Conservation (phyloP, 2,329 filamentous ascomycete species). For the Aspergillus sp. region DNA sequence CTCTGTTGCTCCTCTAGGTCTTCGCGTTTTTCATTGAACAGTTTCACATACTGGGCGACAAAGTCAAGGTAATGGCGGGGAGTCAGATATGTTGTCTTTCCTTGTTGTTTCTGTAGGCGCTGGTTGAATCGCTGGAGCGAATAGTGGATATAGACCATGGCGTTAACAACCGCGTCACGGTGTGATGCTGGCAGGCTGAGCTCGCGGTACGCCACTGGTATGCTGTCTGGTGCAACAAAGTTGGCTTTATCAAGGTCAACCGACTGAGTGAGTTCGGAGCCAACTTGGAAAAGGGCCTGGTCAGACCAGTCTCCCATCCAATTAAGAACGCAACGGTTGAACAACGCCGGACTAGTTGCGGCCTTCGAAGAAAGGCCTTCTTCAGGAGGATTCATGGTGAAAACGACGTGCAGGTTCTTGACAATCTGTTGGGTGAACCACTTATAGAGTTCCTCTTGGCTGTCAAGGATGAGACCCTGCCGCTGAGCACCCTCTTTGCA, state of each 20-base stretch:
- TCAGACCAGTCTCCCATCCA: slow-evolving; percentile 99
- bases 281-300: slow-evolving; percentile 97
- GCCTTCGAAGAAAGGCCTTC: slow-evolving; percentile 94
- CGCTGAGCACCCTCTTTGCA: slow-evolving; percentile 98
- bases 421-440: slow-evolving; percentile 99
- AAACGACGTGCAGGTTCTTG: slow-evolving; percentile 97
- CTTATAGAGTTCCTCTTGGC: slow-evolving; percentile 99
- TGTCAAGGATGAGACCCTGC: slow-evolving; percentile 91
- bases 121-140: slow-evolving; percentile 87
- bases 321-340: slow-evolving; percentile 99
- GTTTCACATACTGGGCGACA: slow-evolving; percentile 92
- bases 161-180: slow-evolving; percentile 89
- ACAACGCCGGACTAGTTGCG: slow-evolving; percentile 93
- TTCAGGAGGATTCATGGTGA: slow-evolving; percentile 99
- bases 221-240: slow-evolving; percentile 83
- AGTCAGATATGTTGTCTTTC: slow-evolving; percentile 87
- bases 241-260: slow-evolving; percentile 88
- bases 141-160: slow-evolving; percentile 98
- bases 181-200: slow-evolving; percentile 83
- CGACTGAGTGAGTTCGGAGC: slow-evolving; percentile 91
- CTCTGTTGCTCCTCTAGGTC: slow-evolving; percentile 98
- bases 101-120: slow-evolving; percentile 86
- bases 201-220: slow-evolving; percentile 88
- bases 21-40: slow-evolving; percentile 98
- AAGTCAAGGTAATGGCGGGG: slow-evolving; percentile 98